Conservation (phyloP, 2,329 filamentous ascomycete genomes). For the Cytospora mali region DNA sequence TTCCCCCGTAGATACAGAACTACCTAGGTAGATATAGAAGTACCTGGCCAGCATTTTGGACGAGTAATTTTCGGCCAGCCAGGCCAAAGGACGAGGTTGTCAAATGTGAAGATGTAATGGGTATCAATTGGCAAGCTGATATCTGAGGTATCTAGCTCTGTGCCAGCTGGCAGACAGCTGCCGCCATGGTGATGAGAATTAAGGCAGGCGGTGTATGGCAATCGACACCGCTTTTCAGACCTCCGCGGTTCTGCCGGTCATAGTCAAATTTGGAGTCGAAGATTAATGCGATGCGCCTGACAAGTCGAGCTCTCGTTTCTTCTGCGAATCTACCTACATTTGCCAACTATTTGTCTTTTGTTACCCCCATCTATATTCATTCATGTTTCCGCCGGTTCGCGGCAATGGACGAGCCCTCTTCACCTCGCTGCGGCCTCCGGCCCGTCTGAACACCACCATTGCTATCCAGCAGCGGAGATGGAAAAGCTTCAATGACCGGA, state of each 20-base stretch:
- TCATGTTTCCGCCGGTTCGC: slow-evolving; percentile 25
- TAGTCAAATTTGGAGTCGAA: background rate
- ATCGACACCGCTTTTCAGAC: background rate
- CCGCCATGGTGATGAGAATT: no score
- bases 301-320: background rate
- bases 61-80: no score
- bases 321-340: background rate
- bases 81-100: no score
- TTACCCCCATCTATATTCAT: background rate
- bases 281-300: background rate
- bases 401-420: slow-evolving; percentile 23
- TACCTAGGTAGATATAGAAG: no score
- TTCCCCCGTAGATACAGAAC: no score
- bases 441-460: slow-evolving; percentile 9
- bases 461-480: background rate
- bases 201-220: background rate
- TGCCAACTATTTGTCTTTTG: background rate
- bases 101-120: no score
- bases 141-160: no score
- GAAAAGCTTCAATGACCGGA: background rate
- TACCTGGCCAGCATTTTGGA: no score
- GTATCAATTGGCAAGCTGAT: no score
- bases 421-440: slow-evolving; percentile 3
- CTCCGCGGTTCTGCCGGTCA: background rate
- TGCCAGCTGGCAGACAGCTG: background rate